Percentiles rank a stretch among this genome's conserved stretches.
These are phyloP conservation scores for Trichothecium roseum DNA, from an alignment of 2,329 filamentous ascomycete genomes.

Conservation along the genomic window DNA sequence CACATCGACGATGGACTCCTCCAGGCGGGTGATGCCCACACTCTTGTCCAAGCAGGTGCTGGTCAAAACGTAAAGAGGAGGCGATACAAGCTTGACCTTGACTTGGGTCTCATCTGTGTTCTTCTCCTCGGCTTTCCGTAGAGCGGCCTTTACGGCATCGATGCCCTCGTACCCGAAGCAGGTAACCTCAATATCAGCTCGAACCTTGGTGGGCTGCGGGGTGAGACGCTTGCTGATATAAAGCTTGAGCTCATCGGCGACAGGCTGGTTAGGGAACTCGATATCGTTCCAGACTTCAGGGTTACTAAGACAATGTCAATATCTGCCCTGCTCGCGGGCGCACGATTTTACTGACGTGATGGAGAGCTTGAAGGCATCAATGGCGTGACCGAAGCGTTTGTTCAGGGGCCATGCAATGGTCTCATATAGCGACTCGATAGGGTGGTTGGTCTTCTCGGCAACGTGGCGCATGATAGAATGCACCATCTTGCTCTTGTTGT, in stretches of 20 bases:
- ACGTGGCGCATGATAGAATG: slow-evolving; percentile 99
- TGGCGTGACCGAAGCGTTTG: slow-evolving; percentile 92
- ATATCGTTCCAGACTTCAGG: slow-evolving; percentile 93
- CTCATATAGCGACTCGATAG: slow-evolving; percentile 93
- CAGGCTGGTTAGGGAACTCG: slow-evolving; percentile 73
- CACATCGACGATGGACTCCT: slow-evolving; percentile 85
- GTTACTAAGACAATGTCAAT: slow-evolving; percentile 48
- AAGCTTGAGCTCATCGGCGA: slow-evolving; percentile 79
- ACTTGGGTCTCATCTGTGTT: slow-evolving; percentile 91
- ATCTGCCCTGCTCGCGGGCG: neutral
- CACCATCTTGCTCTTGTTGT: slow-evolving; percentile 99
- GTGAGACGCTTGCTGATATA: slow-evolving; percentile 98
- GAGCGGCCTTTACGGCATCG: slow-evolving; percentile 89
- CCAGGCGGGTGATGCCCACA: slow-evolving; percentile 71
- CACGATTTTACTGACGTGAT: slow-evolving; percentile 63
- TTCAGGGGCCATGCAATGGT: slow-evolving; percentile 94
- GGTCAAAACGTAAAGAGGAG: slow-evolving; percentile 91
- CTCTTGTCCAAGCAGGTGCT: slow-evolving; percentile 92
- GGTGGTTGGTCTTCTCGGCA: slow-evolving; percentile 87
- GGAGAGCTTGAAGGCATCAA: slow-evolving; percentile 97
- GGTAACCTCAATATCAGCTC: slow-evolving; percentile 92
- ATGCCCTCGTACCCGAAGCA: slow-evolving; percentile 97
- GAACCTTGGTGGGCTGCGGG: slow-evolving; percentile 96
- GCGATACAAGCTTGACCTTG: slow-evolving; percentile 97
- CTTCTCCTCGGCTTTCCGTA: slow-evolving; percentile 81